Percentiles rank a stretch among this genome's conserved stretches.
Evolutionary conservation across 2,329 filamentous ascomycete genomes (phyloP).

Genomic region (Alternaria sp.): DNA sequence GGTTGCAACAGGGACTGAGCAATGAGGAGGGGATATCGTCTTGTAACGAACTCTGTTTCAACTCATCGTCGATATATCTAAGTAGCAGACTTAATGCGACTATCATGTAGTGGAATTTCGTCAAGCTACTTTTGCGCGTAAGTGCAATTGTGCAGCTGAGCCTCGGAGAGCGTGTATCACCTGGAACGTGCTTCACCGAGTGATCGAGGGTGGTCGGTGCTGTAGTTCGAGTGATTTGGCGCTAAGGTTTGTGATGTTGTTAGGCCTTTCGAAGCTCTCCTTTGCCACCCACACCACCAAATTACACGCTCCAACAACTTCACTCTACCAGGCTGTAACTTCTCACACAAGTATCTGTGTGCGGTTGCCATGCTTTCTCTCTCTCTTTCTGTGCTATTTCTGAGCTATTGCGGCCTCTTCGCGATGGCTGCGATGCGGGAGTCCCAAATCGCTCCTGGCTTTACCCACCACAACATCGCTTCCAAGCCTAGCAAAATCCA

Average conservation of each 20-base stretch:
- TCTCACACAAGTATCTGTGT: not conserved
- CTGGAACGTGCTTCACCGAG: not conserved
- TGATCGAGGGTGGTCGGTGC: conserved; percentile 4
- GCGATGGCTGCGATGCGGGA: not conserved
- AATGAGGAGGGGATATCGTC: not conserved
- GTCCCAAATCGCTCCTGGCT: not conserved
- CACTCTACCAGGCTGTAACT: too few relatives aligned
- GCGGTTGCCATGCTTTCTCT: not conserved
- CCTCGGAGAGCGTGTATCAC: not conserved
- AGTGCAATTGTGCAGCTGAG: not conserved
- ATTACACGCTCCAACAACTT: conserved; percentile 7
- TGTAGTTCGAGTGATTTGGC: not conserved
- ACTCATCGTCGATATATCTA: not conserved
- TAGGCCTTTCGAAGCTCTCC: conserved; percentile 4
- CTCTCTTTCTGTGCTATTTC: not conserved
- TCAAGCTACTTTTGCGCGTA: not conserved
- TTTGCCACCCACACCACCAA: conserved; percentile 9
- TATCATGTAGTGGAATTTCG: not conserved
- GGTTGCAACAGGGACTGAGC: too few relatives aligned
- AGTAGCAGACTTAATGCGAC: not conserved
- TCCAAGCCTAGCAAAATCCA: not conserved
- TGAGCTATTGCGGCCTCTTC: not conserved
- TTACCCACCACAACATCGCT: not conserved
- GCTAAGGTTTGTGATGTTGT: conserved; percentile 8
- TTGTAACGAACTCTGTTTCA: not conserved